These are phyloP conservation scores for Stachybotrys echinatus DNA, from an alignment of 2,329 filamentous ascomycete genomes.

Conservation along the genomic window DNA sequence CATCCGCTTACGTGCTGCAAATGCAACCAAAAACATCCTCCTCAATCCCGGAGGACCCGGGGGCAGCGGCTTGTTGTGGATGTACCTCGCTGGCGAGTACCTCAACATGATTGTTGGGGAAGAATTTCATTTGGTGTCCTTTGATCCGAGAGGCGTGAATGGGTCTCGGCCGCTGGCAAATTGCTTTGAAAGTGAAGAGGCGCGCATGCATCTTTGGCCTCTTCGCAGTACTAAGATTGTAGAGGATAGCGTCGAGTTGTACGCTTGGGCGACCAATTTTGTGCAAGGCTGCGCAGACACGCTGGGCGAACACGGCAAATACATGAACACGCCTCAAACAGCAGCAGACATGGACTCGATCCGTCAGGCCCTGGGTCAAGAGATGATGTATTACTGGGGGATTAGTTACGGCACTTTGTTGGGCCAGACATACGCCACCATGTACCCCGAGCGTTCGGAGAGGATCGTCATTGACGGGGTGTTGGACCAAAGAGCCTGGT, in stretches of 20 bases:
- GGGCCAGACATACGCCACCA: constrained; percentile 32
- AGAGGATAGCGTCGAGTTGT: constrained; percentile 30
- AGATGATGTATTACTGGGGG: constrained; percentile 33
- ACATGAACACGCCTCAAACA: constrained; percentile 44
- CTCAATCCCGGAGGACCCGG: constrained; percentile 45
- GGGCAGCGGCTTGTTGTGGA: background rate
- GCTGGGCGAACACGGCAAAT: constrained; percentile 36
- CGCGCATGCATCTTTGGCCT: too few relatives aligned
- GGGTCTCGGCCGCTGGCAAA: constrained; percentile 20
- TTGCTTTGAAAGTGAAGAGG: constrained; percentile 37
- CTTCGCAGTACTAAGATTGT: constrained; percentile 23
- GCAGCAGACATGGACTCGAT: constrained; percentile 47
- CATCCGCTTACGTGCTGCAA: constrained; percentile 36
- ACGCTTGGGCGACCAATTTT: constrained; percentile 33
- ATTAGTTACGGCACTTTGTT: constrained; percentile 36
- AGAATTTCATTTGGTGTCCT: constrained; percentile 38
- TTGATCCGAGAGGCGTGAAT: constrained; percentile 41
- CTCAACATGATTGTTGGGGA: constrained; percentile 33
- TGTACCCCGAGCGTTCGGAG: constrained; percentile 26
- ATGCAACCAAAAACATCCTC: constrained; percentile 29
- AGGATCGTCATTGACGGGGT: constrained; percentile 32
- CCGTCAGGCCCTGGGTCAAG: constrained; percentile 30
- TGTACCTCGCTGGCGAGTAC: constrained; percentile 17
- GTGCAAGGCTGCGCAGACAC: constrained; percentile 35
- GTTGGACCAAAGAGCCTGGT: constrained; percentile 26